phyloP scores from a whole-genome alignment of 2,329 filamentous ascomycete species.

The Zasmidium cellare region DNA sequence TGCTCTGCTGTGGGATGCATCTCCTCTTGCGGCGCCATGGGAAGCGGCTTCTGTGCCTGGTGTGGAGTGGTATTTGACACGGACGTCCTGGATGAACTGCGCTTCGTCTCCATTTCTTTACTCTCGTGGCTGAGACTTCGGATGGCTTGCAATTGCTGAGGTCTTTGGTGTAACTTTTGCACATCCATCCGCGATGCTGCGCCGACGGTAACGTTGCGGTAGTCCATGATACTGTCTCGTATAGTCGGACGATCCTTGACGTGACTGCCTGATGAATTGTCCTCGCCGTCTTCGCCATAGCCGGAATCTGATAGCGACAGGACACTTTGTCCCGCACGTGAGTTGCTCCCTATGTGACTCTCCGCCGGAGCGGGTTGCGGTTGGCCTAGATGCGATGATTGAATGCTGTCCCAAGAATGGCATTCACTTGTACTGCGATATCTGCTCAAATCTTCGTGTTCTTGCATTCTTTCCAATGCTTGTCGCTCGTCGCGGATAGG shows the following conservation, averaged over 20 bases:
- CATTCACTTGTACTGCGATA: constrained; percentile 9
- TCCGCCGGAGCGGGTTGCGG: constrained; percentile 1
- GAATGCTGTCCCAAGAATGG: constrained; percentile 22
- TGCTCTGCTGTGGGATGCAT: constrained; percentile 7
- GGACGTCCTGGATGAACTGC: constrained; percentile 2
- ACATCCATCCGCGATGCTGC: constrained; percentile 20
- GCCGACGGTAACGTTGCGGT: constrained; percentile 18
- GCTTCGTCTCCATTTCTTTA: constrained; percentile 8
- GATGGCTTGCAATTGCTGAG: constrained; percentile 3
- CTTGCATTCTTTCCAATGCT: neutral
- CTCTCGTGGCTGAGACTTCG: constrained; percentile 4
- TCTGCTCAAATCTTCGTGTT: neutral
- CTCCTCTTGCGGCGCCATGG: neutral
- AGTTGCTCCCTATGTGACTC: constrained; percentile 4
- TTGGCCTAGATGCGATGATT: constrained; percentile 20
- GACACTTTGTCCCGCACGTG: constrained; percentile 14
- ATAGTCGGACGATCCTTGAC: constrained; percentile 16
- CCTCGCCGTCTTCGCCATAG: constrained; percentile 12
- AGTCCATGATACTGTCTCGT: constrained; percentile 23
- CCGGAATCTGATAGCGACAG: constrained; percentile 20
- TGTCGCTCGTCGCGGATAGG: neutral
- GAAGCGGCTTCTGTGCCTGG: neutral
- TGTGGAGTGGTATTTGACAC: neutral
- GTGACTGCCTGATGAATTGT: constrained; percentile 1
- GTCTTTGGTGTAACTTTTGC: constrained; percentile 14